Evolutionary conservation across 768 basidiomycete species (phyloP), one percentile per base, ranked within the genome.

Genomic region (Suillus hirtellus): DNA sequence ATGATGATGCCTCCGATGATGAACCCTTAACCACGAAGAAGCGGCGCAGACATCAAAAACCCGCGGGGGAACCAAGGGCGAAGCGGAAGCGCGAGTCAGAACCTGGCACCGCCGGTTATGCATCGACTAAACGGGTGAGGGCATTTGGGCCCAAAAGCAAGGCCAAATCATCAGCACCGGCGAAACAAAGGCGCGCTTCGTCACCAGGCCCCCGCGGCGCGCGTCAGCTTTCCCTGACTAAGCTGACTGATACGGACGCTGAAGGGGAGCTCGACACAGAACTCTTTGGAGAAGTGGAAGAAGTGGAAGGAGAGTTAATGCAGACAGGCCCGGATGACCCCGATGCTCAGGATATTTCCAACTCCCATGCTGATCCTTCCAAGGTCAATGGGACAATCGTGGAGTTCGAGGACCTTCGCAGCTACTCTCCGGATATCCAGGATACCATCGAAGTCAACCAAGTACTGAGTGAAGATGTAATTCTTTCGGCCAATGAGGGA

Each of bases 181-280:
- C 56, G 8, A 74, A 65, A 62, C 67, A 72, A 58, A 67, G 70
- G 59, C 68, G 75, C n/a, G 70, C 64, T n/a, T 75, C 74, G 54
- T 72, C 66, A 21, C 75, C 72, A 17, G 72, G 72, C 8, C 71
- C 65, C 10, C 64, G 68, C 8, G 37, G 59, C 0, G 66, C 63
- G 62, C 72, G 69, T n/a, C 53, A 61, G 1, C 63, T 70, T 42
- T 75, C 75, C 40, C 55, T 38, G 37, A 68, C 69, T 10, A 68
- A 75, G 55, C 40, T 58, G 24, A 75, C 74, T 21, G 75, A 75
- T 46, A 69, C 72, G 19, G 74, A 75, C 17, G 74, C 75, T 37
- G 74, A 75, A 63, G 74, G 76, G 37, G 69, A 69, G 46, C 68
- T 71, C 21, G 75, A 78, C 58, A 70, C 74, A 31, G 80, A 81